Percentiles rank a stretch among this genome's conserved stretches.
Conservation (phyloP, 2,329 filamentous ascomycete genomes). For the Neopestalotiopsis sp. region DNA sequence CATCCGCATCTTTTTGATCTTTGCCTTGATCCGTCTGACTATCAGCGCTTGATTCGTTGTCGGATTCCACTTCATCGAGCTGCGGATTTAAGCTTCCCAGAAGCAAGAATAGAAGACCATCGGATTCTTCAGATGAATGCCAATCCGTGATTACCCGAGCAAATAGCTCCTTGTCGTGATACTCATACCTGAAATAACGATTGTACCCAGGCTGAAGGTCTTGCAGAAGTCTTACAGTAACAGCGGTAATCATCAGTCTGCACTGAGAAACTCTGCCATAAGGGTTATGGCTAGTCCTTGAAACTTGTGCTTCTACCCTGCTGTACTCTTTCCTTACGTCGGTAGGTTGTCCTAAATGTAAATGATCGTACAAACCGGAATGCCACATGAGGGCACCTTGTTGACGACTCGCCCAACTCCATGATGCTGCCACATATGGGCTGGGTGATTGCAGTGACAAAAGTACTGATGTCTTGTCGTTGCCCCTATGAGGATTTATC, state of each 20-base stretch:
- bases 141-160: not conserved
- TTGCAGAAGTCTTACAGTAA: not conserved
- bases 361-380: accelerated
- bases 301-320: not conserved
- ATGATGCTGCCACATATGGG: not conserved
- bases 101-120: not conserved
- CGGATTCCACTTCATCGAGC: not conserved
- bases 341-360: not conserved
- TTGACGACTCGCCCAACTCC: not conserved
- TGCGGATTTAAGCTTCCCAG: not conserved
- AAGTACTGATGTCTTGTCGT: not conserved
- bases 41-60: not conserved
- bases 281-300: not conserved
- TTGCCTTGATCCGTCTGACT: not conserved
- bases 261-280: not conserved
- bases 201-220: not conserved
- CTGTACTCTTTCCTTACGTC: not conserved
- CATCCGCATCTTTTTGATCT: not conserved
- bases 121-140: not conserved
- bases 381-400: accelerated
- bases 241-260: not conserved
- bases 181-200: not conserved
- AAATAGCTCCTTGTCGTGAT: not conserved
- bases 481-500: not conserved
- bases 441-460: not conserved